These are phyloP conservation scores for Paracoccidioides brasiliensis DNA, from an alignment of 2,329 filamentous ascomycete genomes.

Conservation along the genomic window DNA sequence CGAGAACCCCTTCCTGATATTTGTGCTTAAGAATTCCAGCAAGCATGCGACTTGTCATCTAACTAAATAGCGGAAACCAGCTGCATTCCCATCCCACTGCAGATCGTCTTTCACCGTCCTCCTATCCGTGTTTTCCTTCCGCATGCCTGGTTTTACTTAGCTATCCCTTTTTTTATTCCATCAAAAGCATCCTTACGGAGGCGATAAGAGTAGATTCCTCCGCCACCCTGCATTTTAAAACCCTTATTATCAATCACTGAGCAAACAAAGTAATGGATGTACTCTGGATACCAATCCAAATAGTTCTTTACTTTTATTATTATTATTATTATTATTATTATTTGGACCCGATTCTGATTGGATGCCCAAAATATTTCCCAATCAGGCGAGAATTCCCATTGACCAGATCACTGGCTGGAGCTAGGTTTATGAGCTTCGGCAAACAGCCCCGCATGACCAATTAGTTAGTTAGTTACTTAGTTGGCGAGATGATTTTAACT, in stretches of 20 bases:
- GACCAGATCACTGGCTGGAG: slow-evolving; percentile 1
- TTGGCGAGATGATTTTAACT: no score
- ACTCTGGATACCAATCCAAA: background rate
- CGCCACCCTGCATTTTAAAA: background rate
- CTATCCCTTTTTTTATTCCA: background rate
- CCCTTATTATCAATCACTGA: background rate
- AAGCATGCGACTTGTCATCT: no score
- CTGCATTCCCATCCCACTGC: no score
- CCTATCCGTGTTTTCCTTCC: no score
- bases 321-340: no score
- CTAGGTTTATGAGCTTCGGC: background rate
- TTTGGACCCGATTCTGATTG: background rate
- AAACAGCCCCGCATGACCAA: background rate
- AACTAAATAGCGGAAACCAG: no score
- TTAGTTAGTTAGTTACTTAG: background rate
- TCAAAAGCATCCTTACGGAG: background rate
- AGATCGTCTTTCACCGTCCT: no score
- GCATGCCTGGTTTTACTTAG: no score
- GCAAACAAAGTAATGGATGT: background rate
- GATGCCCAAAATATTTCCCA: slow-evolving; percentile 10
- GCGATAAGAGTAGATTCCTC: background rate
- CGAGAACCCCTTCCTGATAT: no score
- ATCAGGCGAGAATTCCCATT: slow-evolving; percentile 17
- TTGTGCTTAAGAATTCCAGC: no score
- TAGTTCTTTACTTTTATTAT: background rate